Conservation (phyloP, 805 yeast species). For the Nematodospora valgi region DNA sequence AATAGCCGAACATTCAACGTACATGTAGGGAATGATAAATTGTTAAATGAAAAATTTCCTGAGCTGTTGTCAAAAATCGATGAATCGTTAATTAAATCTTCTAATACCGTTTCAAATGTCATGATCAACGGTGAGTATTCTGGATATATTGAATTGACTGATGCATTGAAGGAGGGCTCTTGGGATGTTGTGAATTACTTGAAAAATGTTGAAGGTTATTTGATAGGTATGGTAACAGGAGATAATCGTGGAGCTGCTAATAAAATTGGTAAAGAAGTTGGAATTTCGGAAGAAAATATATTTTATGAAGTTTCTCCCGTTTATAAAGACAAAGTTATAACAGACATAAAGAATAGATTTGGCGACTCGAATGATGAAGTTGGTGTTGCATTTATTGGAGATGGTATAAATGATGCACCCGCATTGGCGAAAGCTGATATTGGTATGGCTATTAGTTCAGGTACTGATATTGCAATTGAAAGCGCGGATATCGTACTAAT, state of each 20-base stretch:
- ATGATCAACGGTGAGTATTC: slow-evolving; percentile 52
- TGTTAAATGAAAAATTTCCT: slow-evolving; percentile 23
- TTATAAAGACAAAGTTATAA: slow-evolving; percentile 68
- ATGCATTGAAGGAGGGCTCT: slow-evolving; percentile 66
- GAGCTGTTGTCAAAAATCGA: slow-evolving; percentile 3
- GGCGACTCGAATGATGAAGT: slow-evolving; percentile 29
- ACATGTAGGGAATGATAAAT: slow-evolving; percentile 51
- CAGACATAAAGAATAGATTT: slow-evolving; percentile 47
- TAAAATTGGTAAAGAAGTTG: slow-evolving; percentile 62
- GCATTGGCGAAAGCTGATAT: slow-evolving; percentile 85
- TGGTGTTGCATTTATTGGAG: slow-evolving; percentile 86
- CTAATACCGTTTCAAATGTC: slow-evolving; percentile 52
- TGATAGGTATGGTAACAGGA: slow-evolving; percentile 87
- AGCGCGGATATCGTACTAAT: slow-evolving; percentile 90
- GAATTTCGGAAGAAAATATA: slow-evolving; percentile 60
- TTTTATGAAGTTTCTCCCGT: slow-evolving; percentile 76
- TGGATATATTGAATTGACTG: slow-evolving; percentile 69
- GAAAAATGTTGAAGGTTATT: slow-evolving; percentile 43
- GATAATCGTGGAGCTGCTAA: slow-evolving; percentile 65
- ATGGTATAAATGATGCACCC: slow-evolving; percentile 97
- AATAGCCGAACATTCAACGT: slow-evolving; percentile 24
- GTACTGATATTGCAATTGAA: slow-evolving; percentile 94
- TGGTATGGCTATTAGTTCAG: slow-evolving; percentile 89
- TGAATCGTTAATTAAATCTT: slow-evolving; percentile 12
- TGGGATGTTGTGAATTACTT: slow-evolving; percentile 56